A percentile compares a stretch with the other conserved stretches of the same genome.
Evolutionary conservation across 2,329 filamentous ascomycete genomes (phyloP).

Genomic region (Aureobasidium leucospermi): DNA sequence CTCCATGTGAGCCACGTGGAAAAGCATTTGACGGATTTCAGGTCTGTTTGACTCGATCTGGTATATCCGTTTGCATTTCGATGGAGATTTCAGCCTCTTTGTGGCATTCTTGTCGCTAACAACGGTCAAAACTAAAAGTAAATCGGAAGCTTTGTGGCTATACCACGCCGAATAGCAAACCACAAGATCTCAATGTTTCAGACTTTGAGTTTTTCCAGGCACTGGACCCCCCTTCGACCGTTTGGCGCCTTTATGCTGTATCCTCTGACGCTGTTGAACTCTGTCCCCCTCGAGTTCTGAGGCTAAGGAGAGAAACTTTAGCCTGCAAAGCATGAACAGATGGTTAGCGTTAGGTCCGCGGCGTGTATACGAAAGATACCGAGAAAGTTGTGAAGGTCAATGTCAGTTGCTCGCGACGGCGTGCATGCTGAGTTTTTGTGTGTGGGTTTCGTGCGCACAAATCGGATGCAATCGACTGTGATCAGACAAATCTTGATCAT

Average conservation of each 20-base stretch:
- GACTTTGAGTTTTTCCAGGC: background rate
- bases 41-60: background rate
- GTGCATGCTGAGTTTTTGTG: background rate
- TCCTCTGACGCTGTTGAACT: background rate
- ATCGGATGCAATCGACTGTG: background rate
- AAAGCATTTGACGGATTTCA: background rate
- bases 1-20: background rate
- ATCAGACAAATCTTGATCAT: background rate
- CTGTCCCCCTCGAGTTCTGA: background rate
- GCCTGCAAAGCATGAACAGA: background rate
- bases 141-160: background rate
- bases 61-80: background rate
- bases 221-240: background rate
- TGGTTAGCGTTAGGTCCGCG: slow-evolving; percentile 1
- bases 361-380: background rate
- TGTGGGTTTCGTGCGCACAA: background rate
- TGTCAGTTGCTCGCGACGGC: background rate
- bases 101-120: background rate
- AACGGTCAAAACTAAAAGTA: background rate
- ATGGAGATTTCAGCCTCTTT: background rate
- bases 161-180: background rate
- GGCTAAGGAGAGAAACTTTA: background rate
- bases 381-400: background rate
- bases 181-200: background rate
- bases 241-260: background rate